Evolutionary conservation across 371 early-diverging fungal species (phyloP), one percentile per base, ranked within the genome.

Genomic region (Syncephalastrum monosporum): DNA sequence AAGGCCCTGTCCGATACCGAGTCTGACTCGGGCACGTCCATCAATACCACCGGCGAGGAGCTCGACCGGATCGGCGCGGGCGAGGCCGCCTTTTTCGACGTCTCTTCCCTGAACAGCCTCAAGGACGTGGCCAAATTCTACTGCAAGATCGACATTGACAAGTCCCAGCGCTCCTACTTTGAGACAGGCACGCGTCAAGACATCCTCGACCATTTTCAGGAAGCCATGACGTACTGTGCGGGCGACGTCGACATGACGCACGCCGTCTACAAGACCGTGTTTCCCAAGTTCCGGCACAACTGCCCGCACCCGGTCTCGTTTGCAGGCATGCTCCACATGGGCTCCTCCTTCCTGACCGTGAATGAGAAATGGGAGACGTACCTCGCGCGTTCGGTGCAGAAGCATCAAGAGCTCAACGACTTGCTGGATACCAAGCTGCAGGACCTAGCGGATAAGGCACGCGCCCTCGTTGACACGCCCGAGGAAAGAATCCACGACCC

Each of bases 221-320:
- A 68, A 6, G 67, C 91, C 25, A 87, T 95, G 82, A 55, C 50
- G 3, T 98, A 98, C 66, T 97, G 98, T 71, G 93, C 95, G 6
- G 63, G 63, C n/a, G 99, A 98, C 72, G 98, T 97, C 0, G 59
- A 54, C 0, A 79, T 86, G 24, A 97, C 98, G 0, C 88, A 89
- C 43, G 59, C 68, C 23, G 82, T 97, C 4, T 96, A 87, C 57
- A 71, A 73, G 46, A 59, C 60, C 5, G 83, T 94, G 3, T 85
- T 90, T 0, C 91, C 92, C 6, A 69, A 72, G 29, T 98, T 86
- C 67, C 67, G 81, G 15, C 48, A 74, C 12, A 92, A 92, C 48
- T 96, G 96, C 62, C 96, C 97, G 8, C 93, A 97, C 61, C 96
- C 96, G 2, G 93, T 88, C 23, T 92, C 96, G 4, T 93, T 97